Percentiles rank a stretch among this genome's conserved stretches.
phyloP scores from a whole-genome alignment of 345 rosid genomes.

The Raphanus sativus region DNA sequence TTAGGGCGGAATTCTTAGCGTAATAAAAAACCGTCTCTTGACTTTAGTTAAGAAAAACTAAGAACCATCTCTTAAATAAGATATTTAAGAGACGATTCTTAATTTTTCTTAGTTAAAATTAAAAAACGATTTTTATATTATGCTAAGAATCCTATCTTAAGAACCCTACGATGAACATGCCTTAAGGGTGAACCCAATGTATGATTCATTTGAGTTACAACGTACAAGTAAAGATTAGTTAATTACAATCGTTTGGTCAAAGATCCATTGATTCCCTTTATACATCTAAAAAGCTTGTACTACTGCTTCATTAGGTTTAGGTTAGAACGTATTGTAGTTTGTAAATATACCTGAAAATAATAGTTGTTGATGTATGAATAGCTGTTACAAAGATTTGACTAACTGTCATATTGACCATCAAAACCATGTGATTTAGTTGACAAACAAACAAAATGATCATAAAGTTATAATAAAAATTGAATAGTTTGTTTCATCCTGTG shows the following conservation, averaged over 20 bases:
- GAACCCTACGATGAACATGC: too few relatives aligned
- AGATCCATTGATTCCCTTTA: constrained; percentile 1
- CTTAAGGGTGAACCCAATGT: too few relatives aligned
- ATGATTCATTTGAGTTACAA: neutral
- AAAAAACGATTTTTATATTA: too few relatives aligned
- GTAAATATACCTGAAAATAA: neutral
- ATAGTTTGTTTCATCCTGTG: constrained; percentile 23
- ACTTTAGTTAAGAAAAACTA: too few relatives aligned
- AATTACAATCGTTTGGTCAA: neutral
- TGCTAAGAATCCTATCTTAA: too few relatives aligned
- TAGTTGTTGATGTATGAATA: constrained; percentile 1
- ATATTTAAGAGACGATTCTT: too few relatives aligned
- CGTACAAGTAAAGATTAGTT: neutral
- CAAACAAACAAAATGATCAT: constrained; percentile 19
- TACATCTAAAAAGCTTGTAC: neutral
- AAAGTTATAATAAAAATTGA: constrained; percentile 15
- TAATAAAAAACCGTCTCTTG: too few relatives aligned
- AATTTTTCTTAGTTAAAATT: too few relatives aligned
- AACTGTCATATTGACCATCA: constrained; percentile 29
- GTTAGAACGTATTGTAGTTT: neutral
- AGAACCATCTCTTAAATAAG: too few relatives aligned
- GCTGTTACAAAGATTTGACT: constrained; percentile 28
- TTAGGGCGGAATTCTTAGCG: too few relatives aligned
- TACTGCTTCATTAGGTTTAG: neutral
- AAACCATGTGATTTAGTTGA: constrained; percentile 24